phyloP scores from a whole-genome alignment of 768 basidiomycete genomes.

The Suillus decipiens region DNA sequence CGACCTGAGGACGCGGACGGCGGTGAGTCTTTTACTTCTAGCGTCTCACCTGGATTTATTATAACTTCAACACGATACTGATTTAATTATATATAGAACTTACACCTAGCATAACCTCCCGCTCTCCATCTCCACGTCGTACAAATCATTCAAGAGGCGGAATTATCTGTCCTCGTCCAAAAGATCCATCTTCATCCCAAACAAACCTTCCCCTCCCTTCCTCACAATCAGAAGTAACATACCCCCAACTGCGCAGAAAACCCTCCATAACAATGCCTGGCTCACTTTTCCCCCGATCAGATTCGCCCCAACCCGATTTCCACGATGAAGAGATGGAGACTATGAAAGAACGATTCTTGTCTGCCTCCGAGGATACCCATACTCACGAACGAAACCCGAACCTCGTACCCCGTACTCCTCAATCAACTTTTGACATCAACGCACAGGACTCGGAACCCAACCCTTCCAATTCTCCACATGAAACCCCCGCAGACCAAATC shows the following conservation, averaged over 20 bases:
- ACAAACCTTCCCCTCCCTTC: conserved; percentile 16
- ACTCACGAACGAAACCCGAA: too few species aligned
- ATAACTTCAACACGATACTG: conserved; percentile 9
- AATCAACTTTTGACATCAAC: background rate
- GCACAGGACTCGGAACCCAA: conserved; percentile 17
- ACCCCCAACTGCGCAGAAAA: conserved; percentile 23
- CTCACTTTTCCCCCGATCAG: conserved; percentile 72
- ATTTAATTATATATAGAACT: conserved; percentile 19
- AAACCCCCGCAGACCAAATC: conserved; percentile 14
- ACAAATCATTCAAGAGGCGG: background rate
- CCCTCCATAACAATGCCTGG: conserved; percentile 74
- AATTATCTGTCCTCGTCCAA: background rate
- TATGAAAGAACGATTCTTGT: too few species aligned
- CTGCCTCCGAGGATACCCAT: too few species aligned
- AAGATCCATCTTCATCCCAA: background rate
- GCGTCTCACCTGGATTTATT: background rate
- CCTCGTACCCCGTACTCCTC: conserved; percentile 1
- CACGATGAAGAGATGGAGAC: too few species aligned
- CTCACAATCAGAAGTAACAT: conserved; percentile 23
- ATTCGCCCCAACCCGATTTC: conserved; percentile 55
- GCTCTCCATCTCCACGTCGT: conserved; percentile 21
- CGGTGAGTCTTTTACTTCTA: conserved; percentile 16
- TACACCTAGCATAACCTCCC: conserved; percentile 23
- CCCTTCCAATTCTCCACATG: conserved; percentile 19
- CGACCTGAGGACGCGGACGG: too few species aligned